phyloP scores from a whole-genome alignment of 164 flowering plant species.

The Tinospora cordifolia region DNA sequence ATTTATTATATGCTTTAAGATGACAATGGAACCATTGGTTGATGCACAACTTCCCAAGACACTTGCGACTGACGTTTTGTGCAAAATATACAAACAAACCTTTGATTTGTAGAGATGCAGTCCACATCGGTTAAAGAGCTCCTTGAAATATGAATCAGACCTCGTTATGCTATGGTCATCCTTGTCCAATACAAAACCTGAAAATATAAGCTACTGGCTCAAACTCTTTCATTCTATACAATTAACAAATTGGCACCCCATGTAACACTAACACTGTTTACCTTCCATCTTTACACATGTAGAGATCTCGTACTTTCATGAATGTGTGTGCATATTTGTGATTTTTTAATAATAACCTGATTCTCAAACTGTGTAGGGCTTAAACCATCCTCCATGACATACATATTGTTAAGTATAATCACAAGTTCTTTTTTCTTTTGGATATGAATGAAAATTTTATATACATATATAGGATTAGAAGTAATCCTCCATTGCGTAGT shows the following conservation, averaged over 20 bases:
- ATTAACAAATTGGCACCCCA: neutral
- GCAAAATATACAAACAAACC: conserved; percentile 31
- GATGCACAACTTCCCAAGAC: neutral
- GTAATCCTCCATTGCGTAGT: no score
- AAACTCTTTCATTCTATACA: neutral
- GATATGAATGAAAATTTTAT: no score
- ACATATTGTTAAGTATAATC: no score
- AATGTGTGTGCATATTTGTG: no score
- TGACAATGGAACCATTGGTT: neutral
- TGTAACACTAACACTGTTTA: neutral
- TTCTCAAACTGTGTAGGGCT: no score
- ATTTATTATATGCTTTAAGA: neutral
- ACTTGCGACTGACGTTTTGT: neutral
- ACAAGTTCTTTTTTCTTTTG: no score
- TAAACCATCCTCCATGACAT: no score
- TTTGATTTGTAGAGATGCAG: conserved; percentile 61
- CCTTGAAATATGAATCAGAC: conserved; percentile 83
- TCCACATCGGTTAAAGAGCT: conserved; percentile 69
- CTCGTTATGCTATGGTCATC: conserved; percentile 85
- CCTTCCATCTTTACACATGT: no score
- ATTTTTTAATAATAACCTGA: no score
- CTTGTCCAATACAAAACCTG: conserved; percentile 92
- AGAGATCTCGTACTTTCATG: no score
- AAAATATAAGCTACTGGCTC: conserved; percentile 8
- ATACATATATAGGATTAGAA: no score